phyloP scores from a whole-genome alignment of 352 stramenopile genomes.

The Plasmopara halstedii region DNA sequence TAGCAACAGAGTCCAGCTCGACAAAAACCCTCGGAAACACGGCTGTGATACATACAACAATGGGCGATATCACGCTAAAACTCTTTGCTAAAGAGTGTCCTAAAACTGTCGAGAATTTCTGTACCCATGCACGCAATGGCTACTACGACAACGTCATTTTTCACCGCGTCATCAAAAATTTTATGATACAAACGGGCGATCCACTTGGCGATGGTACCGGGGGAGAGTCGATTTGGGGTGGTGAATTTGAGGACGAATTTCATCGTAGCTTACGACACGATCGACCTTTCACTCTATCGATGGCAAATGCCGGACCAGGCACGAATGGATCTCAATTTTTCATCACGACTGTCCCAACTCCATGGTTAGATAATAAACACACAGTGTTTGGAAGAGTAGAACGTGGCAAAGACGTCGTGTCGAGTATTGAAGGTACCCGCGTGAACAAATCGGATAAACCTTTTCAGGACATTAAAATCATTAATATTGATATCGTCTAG shows the following conservation, averaged over 20 bases:
- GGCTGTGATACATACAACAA: conserved; percentile 95
- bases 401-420: conserved; percentile 95
- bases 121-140: conserved; percentile 90
- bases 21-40: conserved; percentile 59
- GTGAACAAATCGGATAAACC: conserved; percentile 81
- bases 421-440: conserved; percentile 89
- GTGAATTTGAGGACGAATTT: conserved; percentile 99
- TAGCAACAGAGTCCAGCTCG: conserved; percentile 69
- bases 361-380: conserved; percentile 97
- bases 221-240: conserved; percentile 98
- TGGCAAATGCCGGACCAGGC: conserved; percentile 91
- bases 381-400: conserved; percentile 91
- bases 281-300: conserved; percentile 96
- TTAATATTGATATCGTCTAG: conserved; percentile 86
- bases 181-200: conserved; percentile 97
- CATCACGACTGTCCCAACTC: conserved; percentile 96
- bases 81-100: conserved; percentile 94
- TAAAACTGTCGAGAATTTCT: conserved; percentile 98
- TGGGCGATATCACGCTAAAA: conserved; percentile 97
- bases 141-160: conserved; percentile 99
- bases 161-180: conserved; percentile 98
- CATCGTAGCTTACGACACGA: conserved; percentile 92
- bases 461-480: conserved; percentile 77
- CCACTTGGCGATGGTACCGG: conserved; percentile 96
- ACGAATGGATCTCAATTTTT: conserved; percentile 95